These are phyloP conservation scores for Trichaptum fuscoviolaceum DNA, from an alignment of 768 basidiomycete genomes.

Conservation along the genomic window DNA sequence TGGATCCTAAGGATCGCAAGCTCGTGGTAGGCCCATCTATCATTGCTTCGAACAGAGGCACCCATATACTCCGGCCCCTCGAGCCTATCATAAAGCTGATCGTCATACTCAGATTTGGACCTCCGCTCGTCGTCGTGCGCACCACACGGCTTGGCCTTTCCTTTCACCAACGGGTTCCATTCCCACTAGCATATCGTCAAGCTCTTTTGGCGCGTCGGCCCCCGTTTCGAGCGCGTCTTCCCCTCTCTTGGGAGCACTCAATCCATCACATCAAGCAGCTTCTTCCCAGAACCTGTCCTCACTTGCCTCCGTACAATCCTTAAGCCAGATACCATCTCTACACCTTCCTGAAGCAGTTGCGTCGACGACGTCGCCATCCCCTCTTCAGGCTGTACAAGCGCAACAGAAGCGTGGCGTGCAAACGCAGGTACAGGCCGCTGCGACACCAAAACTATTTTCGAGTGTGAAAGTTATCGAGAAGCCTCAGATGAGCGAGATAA, in stretches of 20 bases:
- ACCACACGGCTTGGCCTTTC: slow-evolving; percentile 98
- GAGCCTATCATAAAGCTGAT: background rate
- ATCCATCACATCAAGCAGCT: slow-evolving; percentile 5
- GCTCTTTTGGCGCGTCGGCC: slow-evolving; percentile 1
- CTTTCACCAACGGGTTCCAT: slow-evolving; percentile 27
- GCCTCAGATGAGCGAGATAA: slow-evolving; percentile 96
- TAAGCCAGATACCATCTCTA: slow-evolving; percentile 6
- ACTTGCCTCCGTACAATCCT: slow-evolving; percentile 2
- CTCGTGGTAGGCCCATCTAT: slow-evolving; percentile 49
- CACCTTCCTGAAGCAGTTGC: slow-evolving; percentile 7
- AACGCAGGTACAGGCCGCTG: background rate
- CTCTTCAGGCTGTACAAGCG: slow-evolving; percentile 8
- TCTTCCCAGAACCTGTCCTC: background rate
- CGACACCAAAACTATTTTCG: slow-evolving; percentile 11
- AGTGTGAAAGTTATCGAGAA: slow-evolving; percentile 90
- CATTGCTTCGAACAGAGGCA: background rate
- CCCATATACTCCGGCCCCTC: background rate
- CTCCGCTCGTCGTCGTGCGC: slow-evolving; percentile 84
- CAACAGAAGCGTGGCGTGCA: background rate
- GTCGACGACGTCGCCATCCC: slow-evolving; percentile 9
- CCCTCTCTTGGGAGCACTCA: background rate
- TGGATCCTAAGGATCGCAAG: slow-evolving; percentile 53
- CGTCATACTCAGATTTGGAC: slow-evolving; percentile 79
- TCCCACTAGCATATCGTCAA: slow-evolving; percentile 18
- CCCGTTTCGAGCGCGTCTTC: slow-evolving; percentile 7